These are phyloP conservation scores for Mitragyna speciosa DNA, from an alignment of 257 asterid genomes.

Conservation along the genomic window DNA sequence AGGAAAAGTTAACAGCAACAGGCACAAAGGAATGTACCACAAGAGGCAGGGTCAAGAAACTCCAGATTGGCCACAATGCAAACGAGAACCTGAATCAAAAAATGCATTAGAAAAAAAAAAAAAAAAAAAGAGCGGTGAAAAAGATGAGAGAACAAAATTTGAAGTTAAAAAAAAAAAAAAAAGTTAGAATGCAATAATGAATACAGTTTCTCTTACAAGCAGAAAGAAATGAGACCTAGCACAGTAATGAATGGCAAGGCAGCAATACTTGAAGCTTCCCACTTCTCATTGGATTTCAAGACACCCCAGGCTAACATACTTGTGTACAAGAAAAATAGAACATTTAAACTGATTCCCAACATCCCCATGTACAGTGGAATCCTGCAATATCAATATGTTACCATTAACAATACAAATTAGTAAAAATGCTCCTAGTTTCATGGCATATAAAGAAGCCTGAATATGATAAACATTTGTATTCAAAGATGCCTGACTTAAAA, in stretches of 20 bases:
- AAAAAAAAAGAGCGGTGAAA: not conserved
- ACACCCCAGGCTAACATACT: slow-evolving; percentile 50
- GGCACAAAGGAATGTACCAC: slow-evolving; percentile 40
- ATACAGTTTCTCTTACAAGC: slow-evolving; percentile 44
- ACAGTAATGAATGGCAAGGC: slow-evolving; percentile 51
- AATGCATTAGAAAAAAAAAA: not conserved
- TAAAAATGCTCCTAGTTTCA: not conserved
- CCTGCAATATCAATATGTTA: slow-evolving; percentile 31
- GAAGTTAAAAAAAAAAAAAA: not conserved
- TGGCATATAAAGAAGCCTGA: not conserved
- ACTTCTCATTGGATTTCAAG: slow-evolving; percentile 44
- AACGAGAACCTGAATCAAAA: slow-evolving; percentile 46
- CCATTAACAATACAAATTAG: slow-evolving; percentile 3
- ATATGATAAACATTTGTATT: not conserved
- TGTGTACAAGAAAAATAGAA: slow-evolving; percentile 45
- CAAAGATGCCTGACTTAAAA: not conserved
- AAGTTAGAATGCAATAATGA: not conserved
- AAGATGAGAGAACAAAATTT: not conserved
- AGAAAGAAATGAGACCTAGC: slow-evolving; percentile 51
- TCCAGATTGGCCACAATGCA: slow-evolving; percentile 69
- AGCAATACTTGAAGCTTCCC: slow-evolving; percentile 55
- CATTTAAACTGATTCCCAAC: slow-evolving; percentile 47
- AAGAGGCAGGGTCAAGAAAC: slow-evolving; percentile 58
- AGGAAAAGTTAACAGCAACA: not conserved
- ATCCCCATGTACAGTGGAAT: slow-evolving; percentile 54